A percentile compares a stretch with the other conserved stretches of the same genome.
phyloP scores from a whole-genome alignment of 2,329 filamentous ascomycete genomes.

The Monosporascus sp. region DNA sequence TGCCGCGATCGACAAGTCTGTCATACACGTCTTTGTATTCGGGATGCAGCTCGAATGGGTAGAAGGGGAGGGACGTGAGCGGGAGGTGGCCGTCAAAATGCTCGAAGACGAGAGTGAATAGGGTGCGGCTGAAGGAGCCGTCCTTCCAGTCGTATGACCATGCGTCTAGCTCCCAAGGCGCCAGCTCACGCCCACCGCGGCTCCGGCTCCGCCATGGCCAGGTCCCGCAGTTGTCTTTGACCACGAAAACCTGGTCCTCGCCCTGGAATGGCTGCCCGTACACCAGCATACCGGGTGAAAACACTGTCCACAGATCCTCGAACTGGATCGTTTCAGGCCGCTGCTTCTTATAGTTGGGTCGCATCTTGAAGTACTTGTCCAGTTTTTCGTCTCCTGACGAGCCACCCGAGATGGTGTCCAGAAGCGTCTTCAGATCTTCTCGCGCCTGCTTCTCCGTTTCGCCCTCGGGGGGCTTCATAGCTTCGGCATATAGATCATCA shows the following conservation, averaged over 20 bases:
- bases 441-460: neutral
- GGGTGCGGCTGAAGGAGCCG: neutral
- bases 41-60: neutral
- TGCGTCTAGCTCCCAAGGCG: neutral
- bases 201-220: neutral
- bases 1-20: neutral
- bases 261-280: constrained; percentile 5
- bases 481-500: neutral
- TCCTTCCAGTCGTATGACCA: constrained; percentile 2
- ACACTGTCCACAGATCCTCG: constrained; percentile 6
- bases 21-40: neutral
- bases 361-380: constrained; percentile 6
- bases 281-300: constrained; percentile 4
- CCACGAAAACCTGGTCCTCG: constrained; percentile 6
- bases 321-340: constrained; percentile 1
- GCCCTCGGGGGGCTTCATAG: neutral
- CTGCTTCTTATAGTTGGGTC: neutral
- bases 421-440: constrained; percentile 1
- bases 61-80: neutral
- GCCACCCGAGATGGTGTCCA: constrained; percentile 1
- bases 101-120: neutral
- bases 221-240: neutral
- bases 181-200: no score
- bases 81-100: neutral
- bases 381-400: constrained; percentile 4